Evolutionary conservation across 179 eudicot species (phyloP), one percentile per base, ranked within the genome.

Genomic region (Beta corolliflora): DNA sequence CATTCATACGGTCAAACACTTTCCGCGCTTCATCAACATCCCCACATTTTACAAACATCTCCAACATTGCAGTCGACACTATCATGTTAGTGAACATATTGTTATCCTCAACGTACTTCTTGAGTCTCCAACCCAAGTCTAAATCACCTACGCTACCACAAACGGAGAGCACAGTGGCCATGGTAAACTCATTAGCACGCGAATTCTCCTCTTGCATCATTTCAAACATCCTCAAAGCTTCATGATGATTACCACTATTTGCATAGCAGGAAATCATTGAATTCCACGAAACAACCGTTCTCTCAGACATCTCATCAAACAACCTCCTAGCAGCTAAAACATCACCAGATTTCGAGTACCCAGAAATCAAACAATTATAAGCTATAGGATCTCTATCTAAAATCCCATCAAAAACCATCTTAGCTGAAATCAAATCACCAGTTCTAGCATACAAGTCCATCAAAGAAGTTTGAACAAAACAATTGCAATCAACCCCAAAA

Each of bases 21-120:
- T 80, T 77, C 6, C 91, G 90, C 13, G 92, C 94, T 70, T 90
- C 93, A 65, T 85, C 75, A 19, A 88, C 86, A n/a, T 80, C 90
- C 60, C 91, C 94, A 79, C 93, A 91, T 84, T 91, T 91, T 45
- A 90, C 90, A 78, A 88, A 84, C 94, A 91, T 90, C 79, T 90
- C 94, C 81, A 91, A 63, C 72, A 91, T 55, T 61, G 92, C 91
- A 77, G 94, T 91, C 3, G 90, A 86, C 70, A 91, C 88, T 70
- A 86, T 86, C 89, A 90, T 86, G 82, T 90, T 76, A 52, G 81
- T 55, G 59, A 75, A 54, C 89, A 86, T 79, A n/a, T 77, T 80
- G 44, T 88, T 86, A 59, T 90, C 88, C 19, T 90, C 88, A 61
- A 91, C 83, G 44, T 86, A 82, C 59, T 76, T 80, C 82, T 83